phyloP scores from a whole-genome alignment of 2,329 filamentous ascomycete species.

The Aureobasidium sp. region DNA sequence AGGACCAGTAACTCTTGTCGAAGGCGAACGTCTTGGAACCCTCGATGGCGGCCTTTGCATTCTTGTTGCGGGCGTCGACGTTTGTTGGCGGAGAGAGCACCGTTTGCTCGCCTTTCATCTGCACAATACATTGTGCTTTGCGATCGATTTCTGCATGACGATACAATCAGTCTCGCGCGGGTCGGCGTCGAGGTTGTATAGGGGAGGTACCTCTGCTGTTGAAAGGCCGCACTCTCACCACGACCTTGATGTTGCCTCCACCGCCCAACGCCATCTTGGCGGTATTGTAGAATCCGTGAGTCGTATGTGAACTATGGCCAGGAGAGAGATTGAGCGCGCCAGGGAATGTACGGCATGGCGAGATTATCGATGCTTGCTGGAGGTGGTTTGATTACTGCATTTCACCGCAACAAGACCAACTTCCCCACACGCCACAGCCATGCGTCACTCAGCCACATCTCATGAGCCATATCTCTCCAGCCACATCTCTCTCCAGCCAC shows the following conservation, averaged over 20 bases:
- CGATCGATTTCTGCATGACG: slow-evolving; percentile 68
- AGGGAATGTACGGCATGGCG: background rate
- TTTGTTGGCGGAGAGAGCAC: slow-evolving; percentile 64
- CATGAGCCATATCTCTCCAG: background rate
- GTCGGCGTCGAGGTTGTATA: background rate
- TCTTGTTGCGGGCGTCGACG: slow-evolving; percentile 53
- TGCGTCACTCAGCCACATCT: background rate
- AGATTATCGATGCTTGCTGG: background rate
- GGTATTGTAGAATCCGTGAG: background rate
- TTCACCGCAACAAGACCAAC: background rate
- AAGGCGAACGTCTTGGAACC: slow-evolving; percentile 85
- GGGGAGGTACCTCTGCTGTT: slow-evolving; percentile 69
- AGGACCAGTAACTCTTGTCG: slow-evolving; percentile 97
- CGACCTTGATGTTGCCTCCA: slow-evolving; percentile 98
- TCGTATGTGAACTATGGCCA: background rate
- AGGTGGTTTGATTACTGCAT: background rate
- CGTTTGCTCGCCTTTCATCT: slow-evolving; percentile 92
- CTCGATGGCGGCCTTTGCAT: slow-evolving; percentile 52
- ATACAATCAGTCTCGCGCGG: slow-evolving; percentile 15
- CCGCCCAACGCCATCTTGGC: slow-evolving; percentile 56
- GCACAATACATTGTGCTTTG: slow-evolving; percentile 89
- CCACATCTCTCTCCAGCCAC: background rate
- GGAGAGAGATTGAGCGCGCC: background rate
- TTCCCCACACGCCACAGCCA: background rate
- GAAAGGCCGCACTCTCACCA: slow-evolving; percentile 92